phyloP scores from a whole-genome alignment of 2,329 filamentous ascomycete species.

The Penicillium sp. region DNA sequence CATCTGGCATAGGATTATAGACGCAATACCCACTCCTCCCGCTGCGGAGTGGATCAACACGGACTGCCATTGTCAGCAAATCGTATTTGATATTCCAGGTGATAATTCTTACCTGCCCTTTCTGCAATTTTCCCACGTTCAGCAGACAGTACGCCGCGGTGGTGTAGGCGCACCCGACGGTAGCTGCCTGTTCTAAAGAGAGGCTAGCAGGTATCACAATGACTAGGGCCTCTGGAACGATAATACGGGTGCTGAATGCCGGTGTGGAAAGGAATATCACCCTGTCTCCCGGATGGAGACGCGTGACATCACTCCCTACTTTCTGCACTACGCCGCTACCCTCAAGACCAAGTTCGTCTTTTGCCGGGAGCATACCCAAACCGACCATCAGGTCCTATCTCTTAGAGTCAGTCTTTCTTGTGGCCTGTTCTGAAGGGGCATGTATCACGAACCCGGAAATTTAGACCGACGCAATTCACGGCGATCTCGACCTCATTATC shows the following conservation, averaged over 20 bases:
- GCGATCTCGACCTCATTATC: slow-evolving; percentile 11
- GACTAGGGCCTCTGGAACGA: slow-evolving; percentile 2
- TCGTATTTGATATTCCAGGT: background rate
- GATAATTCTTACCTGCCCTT: slow-evolving; percentile 17
- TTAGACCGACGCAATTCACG: slow-evolving; percentile 13
- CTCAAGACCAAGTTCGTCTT: slow-evolving; percentile 30
- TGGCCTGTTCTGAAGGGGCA: no score
- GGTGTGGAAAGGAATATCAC: slow-evolving; percentile 22
- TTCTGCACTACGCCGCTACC: slow-evolving; percentile 31
- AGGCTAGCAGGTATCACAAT: slow-evolving; percentile 8
- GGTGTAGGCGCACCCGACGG: slow-evolving; percentile 11
- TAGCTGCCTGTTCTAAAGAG: slow-evolving; percentile 18
- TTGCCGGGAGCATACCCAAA: slow-evolving; percentile 30
- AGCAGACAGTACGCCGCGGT: slow-evolving; percentile 22
- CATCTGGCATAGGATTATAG: slow-evolving; percentile 19
- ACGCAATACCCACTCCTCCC: slow-evolving; percentile 23
- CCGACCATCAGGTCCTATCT: slow-evolving; percentile 22
- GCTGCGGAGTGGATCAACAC: slow-evolving; percentile 24
- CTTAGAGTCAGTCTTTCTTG: background rate
- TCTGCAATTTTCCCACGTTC: slow-evolving; percentile 19
- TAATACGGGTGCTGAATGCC: slow-evolving; percentile 4
- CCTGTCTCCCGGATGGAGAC: slow-evolving; percentile 29
- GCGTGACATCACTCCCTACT: slow-evolving; percentile 26
- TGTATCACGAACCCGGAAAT: slow-evolving; percentile 8
- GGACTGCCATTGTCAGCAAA: slow-evolving; percentile 4